Evolutionary conservation across 768 basidiomycete genomes (phyloP), one percentile per base, ranked within the genome.

Genomic region (Hericium coralloides): DNA sequence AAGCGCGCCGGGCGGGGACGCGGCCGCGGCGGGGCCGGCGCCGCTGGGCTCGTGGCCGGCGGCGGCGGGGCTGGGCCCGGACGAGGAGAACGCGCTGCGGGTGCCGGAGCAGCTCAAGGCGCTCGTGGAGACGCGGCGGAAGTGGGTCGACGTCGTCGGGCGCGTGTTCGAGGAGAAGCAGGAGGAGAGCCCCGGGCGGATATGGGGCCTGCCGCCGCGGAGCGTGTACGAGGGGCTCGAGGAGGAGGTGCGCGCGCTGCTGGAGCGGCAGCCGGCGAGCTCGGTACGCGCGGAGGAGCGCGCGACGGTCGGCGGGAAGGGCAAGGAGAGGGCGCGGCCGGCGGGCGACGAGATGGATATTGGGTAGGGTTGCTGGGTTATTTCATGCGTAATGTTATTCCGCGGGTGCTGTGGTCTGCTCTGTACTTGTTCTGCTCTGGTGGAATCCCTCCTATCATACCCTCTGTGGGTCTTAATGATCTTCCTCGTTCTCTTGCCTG

Each of bases 111-210:
- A 84, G 64, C 69, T 95, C 57, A 76, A 75, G 62, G 79, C 84
- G 57, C 76, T 93, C 26, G 83, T 98, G 15, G 80, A 82, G 62
- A 88, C 85, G 59, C 76, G 95, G 39, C 73, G 83, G 62, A 76
- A 85, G 62, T 94, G 92, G 85, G 86, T 92, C 20, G 81, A 88
- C 52, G 75, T 71, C 38, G 81, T 98, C 5, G 92, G 90, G 9
- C 71, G 72, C 6, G 77, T 87, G 58, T 92, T 98, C 64, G 84
- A 87, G 31, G 74, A 80, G 71, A 86, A 87, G 78, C 84, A 89
- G 72, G 68, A 69, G 64, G 76, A 77, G 58, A 55, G 61, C 38
- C 84, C 85, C 0, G 87, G 92, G 50, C 73, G 84, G 62, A 83
- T 89, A 65, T 89, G 79, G 73, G 90, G 88, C n/a, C 73, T 94